These are phyloP conservation scores for Lophiostoma macrostomum DNA, from an alignment of 495 filamentous ascomycete genomes.

Conservation along the genomic window DNA sequence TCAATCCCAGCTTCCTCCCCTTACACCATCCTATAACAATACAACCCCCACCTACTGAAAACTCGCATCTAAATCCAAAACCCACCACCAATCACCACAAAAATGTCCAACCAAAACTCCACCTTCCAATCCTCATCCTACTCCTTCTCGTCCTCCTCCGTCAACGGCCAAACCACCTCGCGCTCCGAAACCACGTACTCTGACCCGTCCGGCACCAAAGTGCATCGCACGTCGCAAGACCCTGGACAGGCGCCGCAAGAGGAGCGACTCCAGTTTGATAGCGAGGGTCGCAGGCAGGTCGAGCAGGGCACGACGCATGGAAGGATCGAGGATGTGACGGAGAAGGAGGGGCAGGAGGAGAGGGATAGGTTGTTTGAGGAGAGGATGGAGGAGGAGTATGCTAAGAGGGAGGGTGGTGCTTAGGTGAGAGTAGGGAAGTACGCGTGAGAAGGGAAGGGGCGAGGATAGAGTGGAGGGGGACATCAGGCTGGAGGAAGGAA, in stretches of 20 bases:
- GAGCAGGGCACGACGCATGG: not conserved
- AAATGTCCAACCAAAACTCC: too few species aligned
- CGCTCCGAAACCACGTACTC: conserved; percentile 1
- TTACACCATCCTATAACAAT: too few species aligned
- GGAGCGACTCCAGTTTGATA: conserved; percentile 16
- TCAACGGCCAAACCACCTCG: conserved; percentile 2
- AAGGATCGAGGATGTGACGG: conserved; percentile 29
- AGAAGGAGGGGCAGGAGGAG: conserved; percentile 12
- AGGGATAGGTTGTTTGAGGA: conserved; percentile 18
- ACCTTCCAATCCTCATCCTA: not conserved
- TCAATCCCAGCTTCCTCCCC: too few species aligned
- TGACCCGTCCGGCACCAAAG: conserved; percentile 19
- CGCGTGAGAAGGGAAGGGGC: too few species aligned
- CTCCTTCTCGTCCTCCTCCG: conserved; percentile 10
- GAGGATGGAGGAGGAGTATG: conserved; percentile 30
- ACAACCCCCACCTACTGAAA: too few species aligned
- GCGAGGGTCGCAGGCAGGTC: not conserved
- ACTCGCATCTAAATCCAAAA: too few species aligned
- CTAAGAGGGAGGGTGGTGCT: conserved; percentile 29
- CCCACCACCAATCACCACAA: too few species aligned
- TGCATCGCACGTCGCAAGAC: conserved; percentile 13
- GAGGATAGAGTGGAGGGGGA: too few species aligned
- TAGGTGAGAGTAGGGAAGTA: too few species aligned
- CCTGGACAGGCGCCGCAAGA: conserved; percentile 14
- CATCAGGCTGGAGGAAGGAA: too few species aligned